Conservation (phyloP, 179 eudicot species). For the Beta macrorhiza region DNA sequence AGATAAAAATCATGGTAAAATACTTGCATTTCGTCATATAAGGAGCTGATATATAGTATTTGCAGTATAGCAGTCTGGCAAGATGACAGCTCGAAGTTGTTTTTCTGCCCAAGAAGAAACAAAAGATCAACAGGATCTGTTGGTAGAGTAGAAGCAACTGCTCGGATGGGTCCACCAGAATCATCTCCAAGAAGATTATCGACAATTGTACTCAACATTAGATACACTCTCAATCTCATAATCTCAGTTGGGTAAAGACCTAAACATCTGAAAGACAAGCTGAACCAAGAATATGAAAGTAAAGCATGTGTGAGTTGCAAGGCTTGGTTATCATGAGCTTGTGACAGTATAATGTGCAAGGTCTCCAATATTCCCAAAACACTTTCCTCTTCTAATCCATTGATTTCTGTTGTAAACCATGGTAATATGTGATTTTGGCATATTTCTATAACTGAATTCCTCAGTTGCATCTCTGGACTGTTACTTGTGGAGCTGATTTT, state of each 20-base stretch:
- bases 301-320: slow-evolving; percentile 50
- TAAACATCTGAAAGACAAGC: slow-evolving; percentile 73
- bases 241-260: slow-evolving; percentile 77
- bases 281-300: slow-evolving; percentile 80
- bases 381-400: slow-evolving; percentile 74
- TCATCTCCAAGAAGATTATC: slow-evolving; percentile 63
- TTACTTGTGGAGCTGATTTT: slow-evolving; percentile 32
- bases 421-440: slow-evolving; percentile 69
- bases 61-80: slow-evolving; percentile 78
- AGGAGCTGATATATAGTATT: slow-evolving; percentile 67
- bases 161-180: slow-evolving; percentile 65
- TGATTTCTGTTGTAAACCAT: slow-evolving; percentile 60
- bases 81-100: slow-evolving; percentile 51
- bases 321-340: slow-evolving; percentile 42
- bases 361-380: slow-evolving; percentile 74
- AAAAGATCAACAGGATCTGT: slow-evolving; percentile 82
- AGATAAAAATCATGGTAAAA: slow-evolving; percentile 35
- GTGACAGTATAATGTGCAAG: slow-evolving; percentile 59
- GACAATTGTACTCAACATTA: slow-evolving; percentile 63
- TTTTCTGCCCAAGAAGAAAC: slow-evolving; percentile 83
- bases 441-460: slow-evolving; percentile 46
- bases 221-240: slow-evolving; percentile 70
- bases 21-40: slow-evolving; percentile 73
- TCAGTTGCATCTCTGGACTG: slow-evolving; percentile 37
- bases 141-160: slow-evolving; percentile 69